These are phyloP conservation scores for Trichophyton mentagrophytes DNA, from an alignment of 2,329 filamentous ascomycete species.

Conservation along the genomic window DNA sequence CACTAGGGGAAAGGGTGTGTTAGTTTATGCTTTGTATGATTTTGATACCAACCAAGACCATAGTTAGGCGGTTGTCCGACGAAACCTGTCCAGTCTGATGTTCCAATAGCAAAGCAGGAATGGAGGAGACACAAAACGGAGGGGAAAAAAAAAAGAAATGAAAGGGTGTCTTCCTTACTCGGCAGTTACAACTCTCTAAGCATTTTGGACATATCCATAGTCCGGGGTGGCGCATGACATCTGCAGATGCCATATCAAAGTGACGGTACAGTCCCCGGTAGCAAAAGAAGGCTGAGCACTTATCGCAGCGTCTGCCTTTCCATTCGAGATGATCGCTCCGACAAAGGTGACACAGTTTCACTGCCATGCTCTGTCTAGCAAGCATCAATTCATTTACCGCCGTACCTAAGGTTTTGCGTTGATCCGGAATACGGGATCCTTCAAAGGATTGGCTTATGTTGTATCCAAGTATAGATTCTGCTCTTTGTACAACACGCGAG, in stretches of 20 bases:
- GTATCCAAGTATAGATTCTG: conserved; percentile 16
- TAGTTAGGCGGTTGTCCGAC: not conserved
- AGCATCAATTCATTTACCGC: conserved; percentile 22
- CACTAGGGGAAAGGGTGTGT: conserved; percentile 13
- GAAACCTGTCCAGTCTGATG: not conserved
- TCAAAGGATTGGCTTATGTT: conserved; percentile 9
- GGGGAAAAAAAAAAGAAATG: not conserved
- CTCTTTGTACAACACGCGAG: conserved; percentile 17
- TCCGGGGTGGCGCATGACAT: conserved; percentile 20
- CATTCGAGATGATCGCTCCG: conserved; percentile 25
- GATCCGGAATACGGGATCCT: conserved; percentile 5
- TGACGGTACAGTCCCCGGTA: conserved; percentile 26
- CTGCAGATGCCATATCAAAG: conserved; percentile 23
- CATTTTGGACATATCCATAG: conserved; percentile 26
- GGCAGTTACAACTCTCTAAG: conserved; percentile 24
- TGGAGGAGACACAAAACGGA: not conserved
- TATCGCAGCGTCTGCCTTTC: conserved; percentile 24
- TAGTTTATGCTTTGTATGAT: not conserved
- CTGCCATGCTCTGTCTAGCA: conserved; percentile 15
- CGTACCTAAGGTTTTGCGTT: conserved; percentile 18
- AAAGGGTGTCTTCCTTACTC: conserved; percentile 10
- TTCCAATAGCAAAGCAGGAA: not conserved
- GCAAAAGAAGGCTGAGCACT: conserved; percentile 26
- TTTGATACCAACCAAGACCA: conserved; percentile 2
- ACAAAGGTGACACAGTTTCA: conserved; percentile 25